Evolutionary conservation across 2,329 filamentous ascomycete genomes (phyloP).

Genomic region (Beauveria brongniartii): DNA sequence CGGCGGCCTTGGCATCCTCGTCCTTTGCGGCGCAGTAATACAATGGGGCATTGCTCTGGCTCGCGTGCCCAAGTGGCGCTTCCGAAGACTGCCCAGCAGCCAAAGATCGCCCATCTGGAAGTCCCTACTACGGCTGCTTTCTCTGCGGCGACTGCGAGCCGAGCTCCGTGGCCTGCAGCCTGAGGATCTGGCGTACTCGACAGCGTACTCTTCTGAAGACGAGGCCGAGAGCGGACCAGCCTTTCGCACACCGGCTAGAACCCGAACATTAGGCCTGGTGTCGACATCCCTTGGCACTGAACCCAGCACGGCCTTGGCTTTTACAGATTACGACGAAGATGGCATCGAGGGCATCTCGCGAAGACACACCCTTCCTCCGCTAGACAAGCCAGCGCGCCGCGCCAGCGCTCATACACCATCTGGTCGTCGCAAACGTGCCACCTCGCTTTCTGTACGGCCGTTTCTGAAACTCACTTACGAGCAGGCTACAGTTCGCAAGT

Average conservation of each 20-base stretch:
- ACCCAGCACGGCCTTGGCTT: conserved; percentile 12
- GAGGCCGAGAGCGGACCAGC: conserved; percentile 17
- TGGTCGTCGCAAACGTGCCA: conserved; percentile 57
- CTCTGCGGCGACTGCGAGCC: conserved; percentile 40
- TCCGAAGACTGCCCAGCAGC: conserved; percentile 47
- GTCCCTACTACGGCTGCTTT: conserved; percentile 32
- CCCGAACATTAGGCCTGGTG: conserved; percentile 21
- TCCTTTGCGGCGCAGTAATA: conserved; percentile 66
- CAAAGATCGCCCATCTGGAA: conserved; percentile 29
- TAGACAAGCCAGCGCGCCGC: conserved; percentile 25
- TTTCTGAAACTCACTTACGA: conserved; percentile 73
- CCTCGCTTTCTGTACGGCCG: conserved; percentile 57
- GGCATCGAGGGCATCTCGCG: conserved; percentile 20
- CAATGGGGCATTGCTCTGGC: conserved; percentile 79
- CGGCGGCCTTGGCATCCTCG: conserved; percentile 68
- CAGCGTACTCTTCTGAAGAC: conserved; percentile 24
- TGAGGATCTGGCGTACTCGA: conserved; percentile 26
- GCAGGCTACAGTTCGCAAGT: conserved; percentile 71
- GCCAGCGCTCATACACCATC: conserved; percentile 49
- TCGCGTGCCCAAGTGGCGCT: conserved; percentile 85
- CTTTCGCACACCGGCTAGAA: conserved; percentile 18
- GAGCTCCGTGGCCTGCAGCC: conserved; percentile 25
- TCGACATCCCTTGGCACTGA: neutral
- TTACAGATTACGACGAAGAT: conserved; percentile 15
- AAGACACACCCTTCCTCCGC: conserved; percentile 46